Base-by-base conservation (phyloP, 768 basidiomycete genomes). In the Pulveroboletus sp. region DNA sequence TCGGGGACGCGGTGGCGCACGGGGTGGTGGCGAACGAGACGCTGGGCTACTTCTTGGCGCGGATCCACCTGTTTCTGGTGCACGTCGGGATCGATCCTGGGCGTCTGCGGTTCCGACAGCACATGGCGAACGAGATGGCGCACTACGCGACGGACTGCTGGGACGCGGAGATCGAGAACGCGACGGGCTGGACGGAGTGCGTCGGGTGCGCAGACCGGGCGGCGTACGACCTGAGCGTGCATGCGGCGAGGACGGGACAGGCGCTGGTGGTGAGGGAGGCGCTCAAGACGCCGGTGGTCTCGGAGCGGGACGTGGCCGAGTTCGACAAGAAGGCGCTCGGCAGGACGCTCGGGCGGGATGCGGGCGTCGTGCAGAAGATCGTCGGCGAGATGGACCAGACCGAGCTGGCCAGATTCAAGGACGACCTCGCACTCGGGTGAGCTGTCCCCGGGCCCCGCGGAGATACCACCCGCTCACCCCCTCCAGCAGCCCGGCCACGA, bases 51-150 rank as follows among this genome's bases (percentile, higher is more conserved):
- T 99, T 98, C 76, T 73, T 98, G 58, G 95, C 84, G 41, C 83
- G 95, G 46, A 94, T 96, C 62, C 82, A 85, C 70, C 82, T 85
- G 54, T 98, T 94, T 79, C 76, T 98, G 44, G 60, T 83, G 58
- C 88, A 88, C 71, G 91, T 98, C 62, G 96, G 95, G 52, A 86
- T 99, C 69, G 76, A 94, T 73, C 83, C 86, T 12, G 55, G 64
- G 41, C 81, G 93, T 8, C 74, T 97, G 55, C 82, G 96, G 46
- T 98, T 97, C 81, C 79, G 96, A 31, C 96, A 99, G 64, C 96
- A 99, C 68, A 98, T 98, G 96, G 79, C 72, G 33, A 99, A 98
- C 71, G 96, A 98, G 76, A 98, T 98, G 95, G 96, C 96, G 1
- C 96, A 98, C 69, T 99, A 99, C 68, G 95, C 96, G 47, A 82